Conservation (phyloP, 768 basidiomycete species). For the Lyophyllum semitale region DNA sequence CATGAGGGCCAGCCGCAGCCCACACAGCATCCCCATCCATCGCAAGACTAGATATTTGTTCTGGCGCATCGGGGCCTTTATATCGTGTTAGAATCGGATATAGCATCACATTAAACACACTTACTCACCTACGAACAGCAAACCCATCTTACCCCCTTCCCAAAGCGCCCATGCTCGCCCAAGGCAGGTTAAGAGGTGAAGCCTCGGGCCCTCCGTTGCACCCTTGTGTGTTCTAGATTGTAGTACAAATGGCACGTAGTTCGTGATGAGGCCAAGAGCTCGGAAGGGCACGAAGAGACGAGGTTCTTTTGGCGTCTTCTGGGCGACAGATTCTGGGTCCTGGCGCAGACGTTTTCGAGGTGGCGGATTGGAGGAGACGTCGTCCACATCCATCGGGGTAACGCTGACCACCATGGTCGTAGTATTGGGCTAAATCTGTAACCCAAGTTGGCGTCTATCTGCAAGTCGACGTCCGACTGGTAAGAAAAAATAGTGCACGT, state of each 20-base stretch:
- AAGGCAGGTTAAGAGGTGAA: constrained; percentile 85
- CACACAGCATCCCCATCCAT: constrained; percentile 90
- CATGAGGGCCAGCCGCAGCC: constrained; percentile 66
- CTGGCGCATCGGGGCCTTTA: constrained; percentile 79
- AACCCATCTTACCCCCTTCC: constrained; percentile 91
- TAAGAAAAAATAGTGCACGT: constrained; percentile 8
- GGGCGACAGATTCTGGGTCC: constrained; percentile 21
- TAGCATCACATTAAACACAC: constrained; percentile 6
- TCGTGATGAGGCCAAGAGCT: constrained; percentile 92
- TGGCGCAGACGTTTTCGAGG: constrained; percentile 55
- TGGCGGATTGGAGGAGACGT: constrained; percentile 32
- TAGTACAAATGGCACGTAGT: constrained; percentile 84
- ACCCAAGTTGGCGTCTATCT: not conserved
- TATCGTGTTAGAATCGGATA: not conserved
- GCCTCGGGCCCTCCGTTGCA: constrained; percentile 77
- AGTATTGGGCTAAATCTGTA: not conserved
- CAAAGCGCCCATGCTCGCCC: constrained; percentile 93
- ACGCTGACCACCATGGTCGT: constrained; percentile 6
- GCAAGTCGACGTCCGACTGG: not conserved
- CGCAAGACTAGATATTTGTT: constrained; percentile 71
- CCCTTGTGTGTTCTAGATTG: constrained; percentile 87
- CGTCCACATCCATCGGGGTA: constrained; percentile 20
- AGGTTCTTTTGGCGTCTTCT: constrained; percentile 33
- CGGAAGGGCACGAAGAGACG: constrained; percentile 91
- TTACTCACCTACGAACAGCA: constrained; percentile 90